These are phyloP conservation scores for Noccaea bulbosa DNA, from an alignment of 345 rosid genomes.

Conservation along the genomic window DNA sequence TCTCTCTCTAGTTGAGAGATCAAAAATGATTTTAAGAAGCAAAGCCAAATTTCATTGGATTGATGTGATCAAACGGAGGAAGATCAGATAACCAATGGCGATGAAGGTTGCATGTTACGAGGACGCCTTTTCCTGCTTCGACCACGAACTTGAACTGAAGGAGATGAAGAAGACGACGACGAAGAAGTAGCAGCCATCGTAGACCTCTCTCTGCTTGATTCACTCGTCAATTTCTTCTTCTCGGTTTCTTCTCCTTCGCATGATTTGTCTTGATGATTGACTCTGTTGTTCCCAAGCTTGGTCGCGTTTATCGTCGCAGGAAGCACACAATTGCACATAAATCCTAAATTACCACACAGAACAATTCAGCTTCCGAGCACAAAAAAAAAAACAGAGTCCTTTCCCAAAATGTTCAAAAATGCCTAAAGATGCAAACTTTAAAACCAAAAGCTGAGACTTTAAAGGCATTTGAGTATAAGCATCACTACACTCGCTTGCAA, in stretches of 20 bases:
- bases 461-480: too few relatives aligned
- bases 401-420: slow-evolving; percentile 11
- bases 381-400: slow-evolving; percentile 29
- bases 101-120: slow-evolving; percentile 60
- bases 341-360: slow-evolving; percentile 53
- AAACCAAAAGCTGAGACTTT: slow-evolving; percentile 9
- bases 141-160: slow-evolving; percentile 60
- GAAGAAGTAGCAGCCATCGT: slow-evolving; percentile 62
- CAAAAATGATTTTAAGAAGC: slow-evolving; percentile 7
- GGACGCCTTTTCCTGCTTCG: slow-evolving; percentile 68
- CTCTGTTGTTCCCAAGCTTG: slow-evolving; percentile 57
- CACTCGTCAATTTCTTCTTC: slow-evolving; percentile 62
- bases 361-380: slow-evolving; percentile 7
- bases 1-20: slow-evolving; percentile 32
- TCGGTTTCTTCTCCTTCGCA: slow-evolving; percentile 69
- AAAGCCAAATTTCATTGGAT: slow-evolving; percentile 2
- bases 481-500: too few relatives aligned
- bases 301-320: slow-evolving; percentile 76
- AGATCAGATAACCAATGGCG: slow-evolving; percentile 57
- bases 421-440: slow-evolving; percentile 13
- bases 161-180: slow-evolving; percentile 65
- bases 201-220: slow-evolving; percentile 50
- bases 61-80: slow-evolving; percentile 39
- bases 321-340: slow-evolving; percentile 88
- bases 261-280: slow-evolving; percentile 58